Conservation (phyloP, 768 basidiomycete genomes). For the Royoungia palumana region DNA sequence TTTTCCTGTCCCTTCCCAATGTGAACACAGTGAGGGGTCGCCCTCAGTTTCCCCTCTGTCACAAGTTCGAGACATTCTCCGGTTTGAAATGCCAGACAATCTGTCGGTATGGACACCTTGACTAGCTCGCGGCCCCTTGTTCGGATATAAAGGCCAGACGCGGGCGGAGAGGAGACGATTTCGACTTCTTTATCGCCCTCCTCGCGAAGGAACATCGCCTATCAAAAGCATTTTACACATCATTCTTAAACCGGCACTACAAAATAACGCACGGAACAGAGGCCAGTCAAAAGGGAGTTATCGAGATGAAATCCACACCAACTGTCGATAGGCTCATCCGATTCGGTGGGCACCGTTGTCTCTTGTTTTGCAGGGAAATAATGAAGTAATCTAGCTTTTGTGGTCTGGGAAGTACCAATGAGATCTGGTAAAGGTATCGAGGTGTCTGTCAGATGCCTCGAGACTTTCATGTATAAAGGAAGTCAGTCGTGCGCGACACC, state of each 20-base stretch:
- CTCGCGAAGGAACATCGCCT: conserved; percentile 83
- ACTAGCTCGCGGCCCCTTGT: conserved; percentile 75
- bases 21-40: conserved; percentile 93
- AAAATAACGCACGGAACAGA: conserved; percentile 67
- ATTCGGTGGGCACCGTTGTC: conserved; percentile 35
- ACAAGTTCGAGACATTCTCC: conserved; percentile 93
- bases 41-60: conserved; percentile 74
- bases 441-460: conserved; percentile 58
- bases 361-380: conserved; percentile 77
- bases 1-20: conserved; percentile 54
- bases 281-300: conserved; percentile 85
- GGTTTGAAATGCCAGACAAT: conserved; percentile 93
- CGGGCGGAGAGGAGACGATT: conserved; percentile 58
- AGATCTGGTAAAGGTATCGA: conserved; percentile 68
- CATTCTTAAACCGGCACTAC: neutral
- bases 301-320: conserved; percentile 98
- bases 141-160: conserved; percentile 88
- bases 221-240: conserved; percentile 6
- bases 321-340: conserved; percentile 71
- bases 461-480: conserved; percentile 39
- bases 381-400: conserved; percentile 92
- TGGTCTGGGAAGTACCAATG: conserved; percentile 74
- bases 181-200: conserved; percentile 38
- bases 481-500: conserved; percentile 1
- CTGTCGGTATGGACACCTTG: conserved; percentile 81